Evolutionary conservation across 2,329 filamentous ascomycete genomes (phyloP), one percentile per base, ranked within the genome.

Genomic region (Alternaria ventricosa): DNA sequence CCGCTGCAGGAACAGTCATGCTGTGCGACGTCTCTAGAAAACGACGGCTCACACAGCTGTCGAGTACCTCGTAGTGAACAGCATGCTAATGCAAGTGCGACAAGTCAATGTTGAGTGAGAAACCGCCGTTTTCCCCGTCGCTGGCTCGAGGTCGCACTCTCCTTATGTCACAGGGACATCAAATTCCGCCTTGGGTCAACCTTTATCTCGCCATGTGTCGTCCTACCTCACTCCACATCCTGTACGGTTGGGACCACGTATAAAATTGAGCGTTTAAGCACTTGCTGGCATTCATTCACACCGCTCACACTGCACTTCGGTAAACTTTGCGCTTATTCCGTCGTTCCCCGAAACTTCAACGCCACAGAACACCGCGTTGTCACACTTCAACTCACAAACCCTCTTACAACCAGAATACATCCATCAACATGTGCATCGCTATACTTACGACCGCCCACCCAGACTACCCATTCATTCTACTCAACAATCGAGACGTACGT

Each of bases 401-500:
- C 15, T 11, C 15, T 23, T 36, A n/a, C 20, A 33, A 15, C 6
- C 7, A 30, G 8, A 9, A 47, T 12, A 49, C 3, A 13, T 20
- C 11, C 33, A 27, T 49, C 55, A 66, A 54, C 7, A 74, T 86
- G 84, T 86, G 84, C 65, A 85, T 86, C 68, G 83, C 82, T 25
- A 78, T 85, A 28, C 69, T 85, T 6, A 82, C 82, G 6, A 84
- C 83, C 6, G 79, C 82, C 20, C 84, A 86, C 66, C 83, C 83
- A 13, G 69, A 81, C 44, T 86, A 84, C 63, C 82, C 83, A 9
- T 80, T 85, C 66, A 82, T 86, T 65, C 73, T 86, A n/a, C 75
- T 85, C 60, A 84, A 81, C 73, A 86, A 86, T 69, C 77, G 84
- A 68, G 84, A 86, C 77, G 81, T 82, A 75, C 56, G 68, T 57